phyloP scores from a whole-genome alignment of 345 rosid species.

The Salix brachista region DNA sequence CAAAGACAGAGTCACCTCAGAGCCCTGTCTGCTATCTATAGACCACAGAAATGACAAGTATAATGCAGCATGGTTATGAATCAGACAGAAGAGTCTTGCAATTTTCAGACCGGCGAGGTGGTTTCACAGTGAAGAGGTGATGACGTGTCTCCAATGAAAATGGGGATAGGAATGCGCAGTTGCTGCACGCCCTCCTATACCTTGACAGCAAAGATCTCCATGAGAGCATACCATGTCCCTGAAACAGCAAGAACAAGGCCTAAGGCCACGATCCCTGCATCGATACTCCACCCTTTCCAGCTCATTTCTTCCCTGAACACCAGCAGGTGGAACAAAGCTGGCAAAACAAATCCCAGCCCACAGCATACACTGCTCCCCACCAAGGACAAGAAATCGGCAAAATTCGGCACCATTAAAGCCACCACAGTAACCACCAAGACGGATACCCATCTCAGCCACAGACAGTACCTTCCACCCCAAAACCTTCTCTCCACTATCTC shows the following conservation, averaged over 20 bases:
- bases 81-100: neutral
- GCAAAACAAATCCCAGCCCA: slow-evolving; percentile 72
- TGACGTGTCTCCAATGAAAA: neutral
- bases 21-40: too few species aligned
- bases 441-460: slow-evolving; percentile 74
- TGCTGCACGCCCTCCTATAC: neutral
- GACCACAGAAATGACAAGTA: neutral
- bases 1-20: too few species aligned
- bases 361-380: slow-evolving; percentile 91
- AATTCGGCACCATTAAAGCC: slow-evolving; percentile 76
- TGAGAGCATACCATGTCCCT: slow-evolving; percentile 70
- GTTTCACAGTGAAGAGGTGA: neutral
- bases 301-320: slow-evolving; percentile 77
- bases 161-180: too few species aligned
- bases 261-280: slow-evolving; percentile 43
- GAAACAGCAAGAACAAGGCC: slow-evolving; percentile 62
- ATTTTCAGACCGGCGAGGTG: neutral
- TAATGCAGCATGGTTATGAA: neutral
- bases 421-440: slow-evolving; percentile 59
- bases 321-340: slow-evolving; percentile 69
- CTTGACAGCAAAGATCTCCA: slow-evolving; percentile 48
- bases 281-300: slow-evolving; percentile 54
- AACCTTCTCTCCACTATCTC: slow-evolving; percentile 78
- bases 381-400: slow-evolving; percentile 77
- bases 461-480: slow-evolving; percentile 52